Evolutionary conservation across 176 grass and related monocot species (phyloP).

Genomic region (Carex pumila): DNA sequence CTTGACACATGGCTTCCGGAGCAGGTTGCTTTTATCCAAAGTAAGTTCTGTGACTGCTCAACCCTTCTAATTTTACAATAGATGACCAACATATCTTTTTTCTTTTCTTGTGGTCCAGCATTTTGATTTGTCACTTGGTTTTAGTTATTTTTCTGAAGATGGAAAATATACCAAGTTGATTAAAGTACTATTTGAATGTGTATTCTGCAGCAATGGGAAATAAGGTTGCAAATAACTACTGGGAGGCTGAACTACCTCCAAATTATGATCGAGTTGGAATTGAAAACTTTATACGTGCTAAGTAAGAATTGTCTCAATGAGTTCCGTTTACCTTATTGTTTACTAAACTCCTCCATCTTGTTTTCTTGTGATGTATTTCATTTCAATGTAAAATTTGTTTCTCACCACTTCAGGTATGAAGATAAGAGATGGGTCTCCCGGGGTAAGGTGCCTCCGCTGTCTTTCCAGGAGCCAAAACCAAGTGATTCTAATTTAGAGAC

Average conservation of each 20-base stretch:
- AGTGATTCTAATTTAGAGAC: not conserved
- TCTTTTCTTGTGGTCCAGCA: constrained; percentile 2
- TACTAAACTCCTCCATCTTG: not conserved
- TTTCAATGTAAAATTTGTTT: constrained; percentile 2
- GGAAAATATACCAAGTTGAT: not conserved
- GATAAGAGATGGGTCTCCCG: constrained; percentile 96
- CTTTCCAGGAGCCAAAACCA: constrained; percentile 19
- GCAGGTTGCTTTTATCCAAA: constrained; percentile 97
- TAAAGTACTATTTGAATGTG: not conserved
- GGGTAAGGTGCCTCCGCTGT: constrained; percentile 41
- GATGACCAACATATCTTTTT: not conserved
- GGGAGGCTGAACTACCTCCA: constrained; percentile 97
- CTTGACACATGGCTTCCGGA: constrained; percentile 99
- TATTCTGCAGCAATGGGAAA: constrained; percentile 80
- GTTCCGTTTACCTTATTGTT: not conserved
- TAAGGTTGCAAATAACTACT: constrained; percentile 80
- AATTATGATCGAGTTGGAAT: constrained; percentile 97
- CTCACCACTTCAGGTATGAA: constrained; percentile 63
- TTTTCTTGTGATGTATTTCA: not conserved
- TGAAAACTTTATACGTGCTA: constrained; percentile 93
- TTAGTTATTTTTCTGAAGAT: not conserved
- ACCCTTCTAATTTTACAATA: constrained; percentile 12
- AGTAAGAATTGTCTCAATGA: constrained; percentile 48
- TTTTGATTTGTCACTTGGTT: constrained; percentile 4
- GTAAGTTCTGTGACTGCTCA: constrained; percentile 26